Conservation (phyloP, 1,284 basidiomycete genomes). For the Sanghuangporus sanghuang region DNA sequence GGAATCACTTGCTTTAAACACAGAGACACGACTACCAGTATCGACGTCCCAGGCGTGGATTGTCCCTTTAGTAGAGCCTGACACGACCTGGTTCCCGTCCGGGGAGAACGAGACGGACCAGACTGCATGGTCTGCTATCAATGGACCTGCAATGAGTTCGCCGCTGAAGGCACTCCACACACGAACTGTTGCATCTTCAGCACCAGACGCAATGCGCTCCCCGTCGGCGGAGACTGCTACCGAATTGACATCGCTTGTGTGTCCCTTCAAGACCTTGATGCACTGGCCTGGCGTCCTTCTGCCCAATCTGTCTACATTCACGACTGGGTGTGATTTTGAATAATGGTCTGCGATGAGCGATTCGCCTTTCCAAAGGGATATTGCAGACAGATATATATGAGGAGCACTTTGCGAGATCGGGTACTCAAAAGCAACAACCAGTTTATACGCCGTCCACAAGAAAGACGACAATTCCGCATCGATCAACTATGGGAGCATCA, state of each 20-base stretch:
- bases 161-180: not conserved
- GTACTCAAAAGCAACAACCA: not conserved
- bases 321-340: not conserved
- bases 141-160: not conserved
- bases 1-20: conserved; percentile 1
- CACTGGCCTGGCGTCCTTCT: not conserved
- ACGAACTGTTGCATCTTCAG: not conserved
- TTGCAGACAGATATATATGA: not conserved
- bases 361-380: not conserved
- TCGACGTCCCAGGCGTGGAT: not conserved
- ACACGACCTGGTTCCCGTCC: not conserved
- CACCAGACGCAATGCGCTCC: not conserved
- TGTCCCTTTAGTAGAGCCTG: not conserved
- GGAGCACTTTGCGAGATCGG: not conserved
- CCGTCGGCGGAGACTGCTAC: not conserved
- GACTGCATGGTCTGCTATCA: not conserved
- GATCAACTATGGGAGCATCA: not conserved
- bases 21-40: not conserved
- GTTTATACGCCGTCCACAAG: not conserved
- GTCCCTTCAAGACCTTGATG: not conserved
- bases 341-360: not conserved
- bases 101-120: not conserved
- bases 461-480: not conserved
- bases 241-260: not conserved
- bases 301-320: not conserved